phyloP scores from a whole-genome alignment of 2,329 filamentous ascomycete genomes.

The Elsinoe necatrix region DNA sequence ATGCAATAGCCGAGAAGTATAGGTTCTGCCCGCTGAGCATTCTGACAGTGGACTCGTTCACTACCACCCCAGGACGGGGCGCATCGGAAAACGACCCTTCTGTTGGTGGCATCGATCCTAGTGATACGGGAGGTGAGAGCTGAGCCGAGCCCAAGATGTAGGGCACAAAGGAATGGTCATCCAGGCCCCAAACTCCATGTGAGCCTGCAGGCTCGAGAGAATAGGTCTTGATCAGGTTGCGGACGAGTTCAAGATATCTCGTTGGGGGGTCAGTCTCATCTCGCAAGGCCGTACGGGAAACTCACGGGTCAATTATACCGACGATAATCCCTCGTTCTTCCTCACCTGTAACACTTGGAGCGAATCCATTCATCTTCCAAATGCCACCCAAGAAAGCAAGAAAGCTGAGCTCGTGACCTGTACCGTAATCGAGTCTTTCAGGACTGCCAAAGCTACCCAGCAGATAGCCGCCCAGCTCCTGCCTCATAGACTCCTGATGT shows the following conservation, averaged over 20 bases:
- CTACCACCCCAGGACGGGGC: conserved; percentile 62
- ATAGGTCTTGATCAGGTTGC: conserved; percentile 78
- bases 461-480: conserved; percentile 71
- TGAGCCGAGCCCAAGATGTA: conserved; percentile 96
- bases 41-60: conserved; percentile 34
- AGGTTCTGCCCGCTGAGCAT: conserved; percentile 44
- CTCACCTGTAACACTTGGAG: conserved; percentile 45
- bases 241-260: conserved; percentile 71
- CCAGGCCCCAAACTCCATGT: conserved; percentile 96
- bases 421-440: conserved; percentile 88
- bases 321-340: conserved; percentile 74
- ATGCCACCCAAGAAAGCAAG: conserved; percentile 80
- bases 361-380: conserved; percentile 83
- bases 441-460: conserved; percentile 79
- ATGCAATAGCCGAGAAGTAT: conserved; percentile 93
- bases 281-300: conserved; percentile 23
- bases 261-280: not conserved
- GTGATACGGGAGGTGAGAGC: conserved; percentile 62
- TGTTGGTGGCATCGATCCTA: conserved; percentile 46
- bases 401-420: conserved; percentile 92
- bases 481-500: conserved; percentile 34
- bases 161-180: conserved; percentile 88
- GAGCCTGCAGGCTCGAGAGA: conserved; percentile 92
- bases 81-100: conserved; percentile 65
- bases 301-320: conserved; percentile 72